A percentile compares a stretch with the other conserved stretches of the same genome.
Evolutionary conservation across 2,329 filamentous ascomycete genomes (phyloP).

Genomic region (Talaromyces pinophilus): DNA sequence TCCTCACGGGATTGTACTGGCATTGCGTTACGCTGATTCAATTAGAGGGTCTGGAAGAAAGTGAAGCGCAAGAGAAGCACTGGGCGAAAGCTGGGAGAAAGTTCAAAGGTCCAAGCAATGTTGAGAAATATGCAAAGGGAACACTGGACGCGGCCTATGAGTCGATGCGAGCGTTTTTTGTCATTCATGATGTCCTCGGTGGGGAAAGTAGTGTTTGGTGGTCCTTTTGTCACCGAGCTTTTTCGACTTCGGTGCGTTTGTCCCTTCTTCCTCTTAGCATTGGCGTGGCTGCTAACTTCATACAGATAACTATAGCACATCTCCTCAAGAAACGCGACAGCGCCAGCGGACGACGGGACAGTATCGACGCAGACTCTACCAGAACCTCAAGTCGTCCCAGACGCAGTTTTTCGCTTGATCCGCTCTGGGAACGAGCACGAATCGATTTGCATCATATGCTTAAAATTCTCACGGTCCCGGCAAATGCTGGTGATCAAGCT

Average conservation of each 20-base stretch:
- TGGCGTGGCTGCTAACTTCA: background rate
- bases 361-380: background rate
- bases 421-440: constrained; percentile 20
- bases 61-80: constrained; percentile 8
- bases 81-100: background rate
- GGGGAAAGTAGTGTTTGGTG: constrained; percentile 23
- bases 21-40: constrained; percentile 23
- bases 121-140: constrained; percentile 17
- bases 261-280: background rate
- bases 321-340: constrained; percentile 17
- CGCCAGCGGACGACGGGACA: background rate
- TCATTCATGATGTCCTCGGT: constrained; percentile 20
- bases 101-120: background rate
- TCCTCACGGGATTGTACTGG: constrained; percentile 23
- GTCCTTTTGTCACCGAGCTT: constrained; percentile 24
- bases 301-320: constrained; percentile 20
- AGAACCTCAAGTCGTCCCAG: background rate
- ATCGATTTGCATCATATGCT: constrained; percentile 21
- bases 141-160: constrained; percentile 21
- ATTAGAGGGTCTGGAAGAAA: constrained; percentile 21
- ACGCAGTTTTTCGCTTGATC: constrained; percentile 11
- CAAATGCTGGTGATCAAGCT: constrained; percentile 12
- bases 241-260: constrained; percentile 21
- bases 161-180: constrained; percentile 23
- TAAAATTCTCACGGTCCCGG: constrained; percentile 14